A percentile compares a stretch with the other conserved stretches of the same genome.
phyloP scores from a whole-genome alignment of 805 yeast genomes.

The Pichia insulana region DNA sequence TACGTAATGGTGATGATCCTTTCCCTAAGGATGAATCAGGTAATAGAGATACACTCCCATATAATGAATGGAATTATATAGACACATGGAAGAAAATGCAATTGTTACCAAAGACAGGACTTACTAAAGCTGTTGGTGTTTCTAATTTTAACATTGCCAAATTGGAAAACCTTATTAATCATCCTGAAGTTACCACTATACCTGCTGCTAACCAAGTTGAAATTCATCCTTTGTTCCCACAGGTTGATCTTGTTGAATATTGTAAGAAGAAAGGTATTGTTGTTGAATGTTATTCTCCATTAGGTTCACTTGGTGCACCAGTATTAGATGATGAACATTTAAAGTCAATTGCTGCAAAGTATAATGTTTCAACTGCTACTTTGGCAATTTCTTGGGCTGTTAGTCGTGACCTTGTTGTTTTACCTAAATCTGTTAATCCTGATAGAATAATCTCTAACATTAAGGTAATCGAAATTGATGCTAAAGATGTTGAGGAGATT shows the following conservation, averaged over 20 bases:
- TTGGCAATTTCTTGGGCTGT: constrained; percentile 51
- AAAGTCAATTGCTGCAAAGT: constrained; percentile 36
- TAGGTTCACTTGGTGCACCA: constrained; percentile 56
- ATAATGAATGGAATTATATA: constrained; percentile 30
- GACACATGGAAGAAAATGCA: constrained; percentile 66
- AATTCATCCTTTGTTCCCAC: constrained; percentile 66
- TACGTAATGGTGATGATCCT: constrained; percentile 29
- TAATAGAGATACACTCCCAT: constrained; percentile 25
- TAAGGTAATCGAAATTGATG: constrained; percentile 25
- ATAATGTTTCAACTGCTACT: constrained; percentile 39
- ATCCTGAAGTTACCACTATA: constrained; percentile 38
- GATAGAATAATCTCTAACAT: constrained; percentile 31
- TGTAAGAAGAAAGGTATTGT: constrained; percentile 44
- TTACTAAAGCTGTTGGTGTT: constrained; percentile 65
- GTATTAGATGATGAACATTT: constrained; percentile 37
- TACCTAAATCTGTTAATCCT: constrained; percentile 30
- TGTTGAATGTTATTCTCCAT: constrained; percentile 72
- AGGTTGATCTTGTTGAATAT: constrained; percentile 47
- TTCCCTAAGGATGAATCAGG: constrained; percentile 32
- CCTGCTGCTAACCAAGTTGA: constrained; percentile 77
- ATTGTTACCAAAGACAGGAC: constrained; percentile 42
- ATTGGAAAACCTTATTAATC: constrained; percentile 41
- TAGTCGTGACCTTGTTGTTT: constrained; percentile 38
- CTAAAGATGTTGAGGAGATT: constrained; percentile 30
- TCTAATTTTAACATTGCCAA: constrained; percentile 60